Conservation (phyloP, 139 green algal species). For the Diplosphaera chodatii region DNA sequence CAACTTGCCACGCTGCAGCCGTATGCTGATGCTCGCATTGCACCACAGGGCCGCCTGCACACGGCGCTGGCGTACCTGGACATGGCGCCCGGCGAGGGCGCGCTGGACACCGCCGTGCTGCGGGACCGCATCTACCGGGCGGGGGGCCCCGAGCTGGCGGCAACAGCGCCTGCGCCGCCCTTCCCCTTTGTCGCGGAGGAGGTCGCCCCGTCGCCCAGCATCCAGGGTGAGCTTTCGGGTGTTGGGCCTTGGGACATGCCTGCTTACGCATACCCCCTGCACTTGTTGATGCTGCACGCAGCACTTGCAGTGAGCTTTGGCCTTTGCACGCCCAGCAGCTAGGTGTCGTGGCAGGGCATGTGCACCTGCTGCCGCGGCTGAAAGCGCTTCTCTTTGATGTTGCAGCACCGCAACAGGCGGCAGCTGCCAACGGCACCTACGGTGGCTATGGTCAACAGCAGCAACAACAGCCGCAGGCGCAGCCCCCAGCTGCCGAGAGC, state of each 20-base stretch:
- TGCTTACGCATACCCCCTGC: constrained; percentile 19
- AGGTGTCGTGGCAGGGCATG: too few species aligned
- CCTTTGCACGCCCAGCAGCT: too few species aligned
- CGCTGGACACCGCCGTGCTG: constrained; percentile 55
- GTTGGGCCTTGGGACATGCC: too few species aligned
- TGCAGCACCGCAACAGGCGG: too few species aligned
- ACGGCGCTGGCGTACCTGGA: constrained; percentile 66
- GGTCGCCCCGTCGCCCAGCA: constrained; percentile 5
- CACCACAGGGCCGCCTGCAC: constrained; percentile 52
- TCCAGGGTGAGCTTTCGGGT: not conserved
- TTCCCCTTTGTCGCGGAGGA: constrained; percentile 66
- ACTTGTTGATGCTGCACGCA: constrained; percentile 2
- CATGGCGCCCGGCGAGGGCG: constrained; percentile 67
- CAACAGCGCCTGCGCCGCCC: constrained; percentile 34
- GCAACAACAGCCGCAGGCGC: not conserved
- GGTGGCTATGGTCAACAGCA: constrained; percentile 1
- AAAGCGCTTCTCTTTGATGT: too few species aligned
- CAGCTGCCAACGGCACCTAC: not conserved
- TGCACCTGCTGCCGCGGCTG: too few species aligned
- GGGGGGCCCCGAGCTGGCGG: constrained; percentile 23
- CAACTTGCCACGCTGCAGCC: constrained; percentile 64
- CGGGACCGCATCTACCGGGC: constrained; percentile 81
- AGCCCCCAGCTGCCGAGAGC: not conserved
- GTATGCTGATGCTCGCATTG: constrained; percentile 16
- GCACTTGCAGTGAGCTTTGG: too few species aligned